phyloP scores from a whole-genome alignment of 495 filamentous ascomycete species.

The Neurospora discreta region DNA sequence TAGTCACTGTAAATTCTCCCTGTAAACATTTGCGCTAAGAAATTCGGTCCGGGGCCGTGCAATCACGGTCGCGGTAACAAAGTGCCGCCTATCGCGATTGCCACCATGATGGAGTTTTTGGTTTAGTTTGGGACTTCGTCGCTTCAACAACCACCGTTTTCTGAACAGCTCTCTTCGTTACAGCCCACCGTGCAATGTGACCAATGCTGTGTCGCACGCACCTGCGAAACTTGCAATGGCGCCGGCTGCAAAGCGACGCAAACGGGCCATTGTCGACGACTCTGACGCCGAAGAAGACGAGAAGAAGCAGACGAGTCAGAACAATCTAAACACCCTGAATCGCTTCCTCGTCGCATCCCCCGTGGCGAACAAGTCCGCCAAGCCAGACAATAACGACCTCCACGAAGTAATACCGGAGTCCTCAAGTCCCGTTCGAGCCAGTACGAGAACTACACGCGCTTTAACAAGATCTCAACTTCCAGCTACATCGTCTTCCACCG shows the following conservation, averaged over 20 bases:
- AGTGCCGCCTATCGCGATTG: neutral
- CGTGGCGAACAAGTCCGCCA: conserved; percentile 13
- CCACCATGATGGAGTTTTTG: neutral
- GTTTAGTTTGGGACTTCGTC: neutral
- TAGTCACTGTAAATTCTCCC: neutral
- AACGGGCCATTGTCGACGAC: conserved; percentile 32
- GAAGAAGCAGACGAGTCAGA: conserved; percentile 9
- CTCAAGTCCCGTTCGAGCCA: conserved; percentile 21
- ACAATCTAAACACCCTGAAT: conserved; percentile 25
- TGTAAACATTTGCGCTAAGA: neutral
- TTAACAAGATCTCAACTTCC: conserved; percentile 8
- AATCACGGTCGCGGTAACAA: neutral
- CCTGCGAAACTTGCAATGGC: conserved; percentile 31
- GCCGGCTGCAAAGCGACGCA: conserved; percentile 44
- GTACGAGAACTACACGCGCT: conserved; percentile 18
- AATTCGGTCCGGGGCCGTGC: neutral
- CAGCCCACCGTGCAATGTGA: conserved; percentile 5
- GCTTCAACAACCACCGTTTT: neutral
- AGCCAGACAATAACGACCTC: neutral
- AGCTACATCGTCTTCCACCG: conserved; percentile 1
- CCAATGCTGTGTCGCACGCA: conserved; percentile 11
- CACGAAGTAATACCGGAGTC: conserved; percentile 10
- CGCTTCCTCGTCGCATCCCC: conserved; percentile 35
- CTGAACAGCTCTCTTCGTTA: neutral
- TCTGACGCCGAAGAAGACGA: conserved; percentile 21